Percentiles rank a stretch among this genome's conserved stretches.
Evolutionary conservation across 208 protist genomes (phyloP).

Genomic region (Trypanosoma mega): DNA sequence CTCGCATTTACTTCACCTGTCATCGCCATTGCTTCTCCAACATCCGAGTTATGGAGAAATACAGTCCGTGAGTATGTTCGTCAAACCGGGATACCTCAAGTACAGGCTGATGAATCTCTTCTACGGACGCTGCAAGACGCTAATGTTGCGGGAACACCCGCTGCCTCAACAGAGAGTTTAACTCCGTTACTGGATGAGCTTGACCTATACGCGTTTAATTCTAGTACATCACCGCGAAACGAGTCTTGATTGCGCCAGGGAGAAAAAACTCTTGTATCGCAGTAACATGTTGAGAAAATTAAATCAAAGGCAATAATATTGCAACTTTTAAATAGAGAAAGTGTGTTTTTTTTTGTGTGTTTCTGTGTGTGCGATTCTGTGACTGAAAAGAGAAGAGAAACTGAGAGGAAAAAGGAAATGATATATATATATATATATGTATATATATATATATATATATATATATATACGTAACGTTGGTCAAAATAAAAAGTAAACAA

Average conservation of each 20-base stretch:
- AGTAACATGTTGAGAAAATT: neutral
- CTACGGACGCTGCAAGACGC: constrained; percentile 75
- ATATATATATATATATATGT: constrained; percentile 5
- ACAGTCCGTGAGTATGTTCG: constrained; percentile 84
- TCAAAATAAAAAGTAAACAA: too few relatives aligned
- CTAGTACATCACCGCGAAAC: constrained; percentile 45
- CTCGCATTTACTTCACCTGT: constrained; percentile 38
- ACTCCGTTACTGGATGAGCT: constrained; percentile 80
- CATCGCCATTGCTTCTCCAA: constrained; percentile 48
- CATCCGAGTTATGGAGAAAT: constrained; percentile 68
- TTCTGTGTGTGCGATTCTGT: neutral
- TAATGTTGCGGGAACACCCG: constrained; percentile 60
- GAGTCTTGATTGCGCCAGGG: neutral
- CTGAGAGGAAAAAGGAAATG: neutral
- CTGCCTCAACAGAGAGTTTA: constrained; percentile 68
- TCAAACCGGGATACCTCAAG: constrained; percentile 70
- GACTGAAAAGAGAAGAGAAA: constrained; percentile 3
- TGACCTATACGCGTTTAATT: constrained; percentile 67
- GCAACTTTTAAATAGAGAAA: too few relatives aligned
- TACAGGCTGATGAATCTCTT: constrained; percentile 77
- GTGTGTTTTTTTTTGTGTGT: too few relatives aligned
- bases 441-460: constrained; percentile 14
- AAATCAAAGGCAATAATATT: neutral
- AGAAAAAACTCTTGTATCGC: neutral
- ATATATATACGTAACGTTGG: constrained; percentile 4